Evolutionary conservation across 2,329 filamentous ascomycete genomes (phyloP).

Genomic region (Sporothrix curviconia): DNA sequence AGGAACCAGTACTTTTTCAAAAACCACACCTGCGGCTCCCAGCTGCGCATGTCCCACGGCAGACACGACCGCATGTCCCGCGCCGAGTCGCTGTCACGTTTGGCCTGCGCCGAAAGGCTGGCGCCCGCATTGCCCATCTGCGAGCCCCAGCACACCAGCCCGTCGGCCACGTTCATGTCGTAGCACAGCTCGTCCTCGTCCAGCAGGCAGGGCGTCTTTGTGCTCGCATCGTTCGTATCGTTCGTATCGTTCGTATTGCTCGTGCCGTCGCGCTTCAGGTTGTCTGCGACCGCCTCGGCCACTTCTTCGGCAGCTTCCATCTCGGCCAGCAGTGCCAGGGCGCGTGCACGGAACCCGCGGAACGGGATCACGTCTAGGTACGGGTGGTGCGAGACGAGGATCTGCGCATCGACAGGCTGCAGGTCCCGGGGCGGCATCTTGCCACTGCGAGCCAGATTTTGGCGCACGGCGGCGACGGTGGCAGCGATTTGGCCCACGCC

Average conservation of each 20-base stretch:
- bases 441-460: constrained; percentile 20
- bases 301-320: constrained; percentile 14
- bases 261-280: background rate
- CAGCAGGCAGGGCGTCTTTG: constrained; percentile 18
- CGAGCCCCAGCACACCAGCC: constrained; percentile 33
- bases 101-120: constrained; percentile 10
- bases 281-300: background rate
- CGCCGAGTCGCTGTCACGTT: constrained; percentile 12
- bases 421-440: constrained; percentile 24
- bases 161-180: constrained; percentile 29
- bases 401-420: constrained; percentile 27
- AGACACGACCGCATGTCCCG: constrained; percentile 30
- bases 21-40: constrained; percentile 40
- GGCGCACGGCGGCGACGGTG: constrained; percentile 19
- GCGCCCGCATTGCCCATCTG: constrained; percentile 19
- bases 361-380: constrained; percentile 33
- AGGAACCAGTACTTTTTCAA: constrained; percentile 30
- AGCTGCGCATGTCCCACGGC: constrained; percentile 39
- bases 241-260: too few species aligned
- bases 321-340: constrained; percentile 21
- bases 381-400: constrained; percentile 30
- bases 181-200: constrained; percentile 32
- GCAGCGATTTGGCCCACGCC: constrained; percentile 22
- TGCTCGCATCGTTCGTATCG: too few species aligned
- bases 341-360: constrained; percentile 26